Base-by-base conservation (phyloP, 2,329 filamentous ascomycete species). In the Phymatotrichopsis omnivora region DNA sequence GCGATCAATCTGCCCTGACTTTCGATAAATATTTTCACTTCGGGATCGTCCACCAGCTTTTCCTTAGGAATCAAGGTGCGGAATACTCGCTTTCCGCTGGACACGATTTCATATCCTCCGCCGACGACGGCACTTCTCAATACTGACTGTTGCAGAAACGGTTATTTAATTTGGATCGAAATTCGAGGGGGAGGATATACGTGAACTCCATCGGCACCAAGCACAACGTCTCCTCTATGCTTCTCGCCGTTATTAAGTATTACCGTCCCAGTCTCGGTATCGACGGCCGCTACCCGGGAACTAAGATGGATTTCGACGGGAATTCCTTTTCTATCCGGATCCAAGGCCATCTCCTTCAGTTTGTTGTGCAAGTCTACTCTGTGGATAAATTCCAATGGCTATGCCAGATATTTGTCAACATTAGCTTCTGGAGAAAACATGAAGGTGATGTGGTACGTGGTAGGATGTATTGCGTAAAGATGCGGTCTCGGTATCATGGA, bases 231-330 rank as follows among this genome's bases (percentile, higher is more conserved):
- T 6, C 48, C 48, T 33, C 33, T 24, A 20, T 17, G 7, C 34
- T 42, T 14, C 30, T 40, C n/a, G 43, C 23, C 4, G 33, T 35
- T 2, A 4, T 63, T 63, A 7, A 71, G 62, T 3, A 60, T 65
- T 5, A 71, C 51, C 1, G 52, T 61, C 8, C 61, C 65, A 5
- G 51, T 49, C 6, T 62, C 41, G 0, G 62, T 50, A 44, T 69
- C 62, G 1, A 69, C 62, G 27, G 63, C 61, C 36, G 43, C 10
- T 32, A 31, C 5, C 32, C 34, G 17, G 48, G 19, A 8, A 36
- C 27, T 34, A 8, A 41, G 36, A n/a, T 51, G 44, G 7, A 48
- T 30, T 8, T 34, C 34, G 23, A 50, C 42, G 5, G 45, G 48
- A 20, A 45, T 37, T 5, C 35, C 32, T 14, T 33, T 42, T n/a